A percentile compares a stretch with the other conserved stretches of the same genome.
Evolutionary conservation across 352 stramenopile genomes (phyloP).

Genomic region (Pythium diclinum): DNA sequence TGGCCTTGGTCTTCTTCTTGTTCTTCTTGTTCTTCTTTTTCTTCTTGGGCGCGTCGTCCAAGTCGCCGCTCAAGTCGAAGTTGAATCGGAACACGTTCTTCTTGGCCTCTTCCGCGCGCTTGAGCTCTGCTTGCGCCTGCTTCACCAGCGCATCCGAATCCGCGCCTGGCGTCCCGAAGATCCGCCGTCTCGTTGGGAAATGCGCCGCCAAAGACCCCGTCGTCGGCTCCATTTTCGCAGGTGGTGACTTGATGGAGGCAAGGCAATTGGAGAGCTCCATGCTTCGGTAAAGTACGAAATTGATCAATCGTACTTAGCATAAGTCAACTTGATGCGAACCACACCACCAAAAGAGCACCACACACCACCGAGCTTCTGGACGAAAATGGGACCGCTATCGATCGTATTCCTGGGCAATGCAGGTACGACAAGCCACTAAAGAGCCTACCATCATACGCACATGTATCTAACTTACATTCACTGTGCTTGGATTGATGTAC

Average conservation of each 20-base stretch:
- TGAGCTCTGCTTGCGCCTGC: constrained; percentile 34
- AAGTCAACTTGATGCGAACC: background rate
- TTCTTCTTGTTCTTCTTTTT: constrained; percentile 28
- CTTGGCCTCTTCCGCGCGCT: constrained; percentile 23
- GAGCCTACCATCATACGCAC: background rate
- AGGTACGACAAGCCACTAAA: constrained; percentile 30
- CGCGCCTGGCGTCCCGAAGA: constrained; percentile 16
- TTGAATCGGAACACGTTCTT: constrained; percentile 54
- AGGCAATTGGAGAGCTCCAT: background rate
- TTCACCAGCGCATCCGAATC: constrained; percentile 25
- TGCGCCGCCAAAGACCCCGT: constrained; percentile 37
- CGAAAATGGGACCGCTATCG: constrained; percentile 31
- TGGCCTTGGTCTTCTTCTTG: constrained; percentile 6
- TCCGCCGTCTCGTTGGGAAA: constrained; percentile 46
- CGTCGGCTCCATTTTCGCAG: constrained; percentile 9
- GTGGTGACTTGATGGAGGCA: background rate
- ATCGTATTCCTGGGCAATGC: constrained; percentile 75
- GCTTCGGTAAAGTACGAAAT: constrained; percentile 10
- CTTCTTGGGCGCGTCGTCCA: constrained; percentile 25
- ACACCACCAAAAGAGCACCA: background rate
- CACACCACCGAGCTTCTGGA: too few species aligned
- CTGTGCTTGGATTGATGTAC: background rate
- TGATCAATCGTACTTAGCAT: constrained; percentile 19
- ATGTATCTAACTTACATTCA: background rate
- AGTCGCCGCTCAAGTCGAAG: constrained; percentile 30